Evolutionary conservation across 208 protist species (phyloP).

Genomic region (Acanthamoeba royreba): DNA sequence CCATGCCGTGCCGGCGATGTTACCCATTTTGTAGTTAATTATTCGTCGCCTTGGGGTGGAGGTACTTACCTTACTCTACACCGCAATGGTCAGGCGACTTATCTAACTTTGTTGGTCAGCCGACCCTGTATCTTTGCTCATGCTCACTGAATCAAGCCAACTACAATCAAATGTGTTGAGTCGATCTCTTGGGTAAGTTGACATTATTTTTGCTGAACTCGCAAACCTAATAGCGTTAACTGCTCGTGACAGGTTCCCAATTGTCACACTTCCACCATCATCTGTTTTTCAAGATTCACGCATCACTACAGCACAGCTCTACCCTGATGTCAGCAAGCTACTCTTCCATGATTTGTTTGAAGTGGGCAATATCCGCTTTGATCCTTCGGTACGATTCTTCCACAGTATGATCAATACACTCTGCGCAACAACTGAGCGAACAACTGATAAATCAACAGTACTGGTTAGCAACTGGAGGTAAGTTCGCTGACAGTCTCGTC

Average conservation of each 20-base stretch:
- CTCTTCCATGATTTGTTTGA: constrained; percentile 15
- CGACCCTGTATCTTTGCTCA: neutral
- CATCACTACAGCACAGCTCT: neutral
- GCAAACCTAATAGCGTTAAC: neutral
- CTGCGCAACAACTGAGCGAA: neutral
- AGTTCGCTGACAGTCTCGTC: neutral
- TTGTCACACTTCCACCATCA: neutral
- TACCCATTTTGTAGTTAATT: neutral
- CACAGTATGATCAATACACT: neutral
- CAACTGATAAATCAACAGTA: neutral
- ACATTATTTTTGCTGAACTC: neutral
- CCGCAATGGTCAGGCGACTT: neutral
- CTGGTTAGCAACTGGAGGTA: neutral
- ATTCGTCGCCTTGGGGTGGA: constrained; percentile 12
- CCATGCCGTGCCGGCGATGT: neutral
- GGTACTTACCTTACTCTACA: neutral
- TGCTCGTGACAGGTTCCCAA: neutral
- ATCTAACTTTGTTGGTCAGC: neutral
- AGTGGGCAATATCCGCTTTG: neutral
- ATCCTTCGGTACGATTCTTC: neutral
- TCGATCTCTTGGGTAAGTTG: neutral
- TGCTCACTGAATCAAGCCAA: neutral
- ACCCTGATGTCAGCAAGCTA: neutral
- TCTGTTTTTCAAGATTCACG: constrained; percentile 19
- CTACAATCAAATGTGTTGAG: neutral